Base-by-base conservation (phyloP, 495 filamentous ascomycete genomes). In the Amorphotheca resinae region DNA sequence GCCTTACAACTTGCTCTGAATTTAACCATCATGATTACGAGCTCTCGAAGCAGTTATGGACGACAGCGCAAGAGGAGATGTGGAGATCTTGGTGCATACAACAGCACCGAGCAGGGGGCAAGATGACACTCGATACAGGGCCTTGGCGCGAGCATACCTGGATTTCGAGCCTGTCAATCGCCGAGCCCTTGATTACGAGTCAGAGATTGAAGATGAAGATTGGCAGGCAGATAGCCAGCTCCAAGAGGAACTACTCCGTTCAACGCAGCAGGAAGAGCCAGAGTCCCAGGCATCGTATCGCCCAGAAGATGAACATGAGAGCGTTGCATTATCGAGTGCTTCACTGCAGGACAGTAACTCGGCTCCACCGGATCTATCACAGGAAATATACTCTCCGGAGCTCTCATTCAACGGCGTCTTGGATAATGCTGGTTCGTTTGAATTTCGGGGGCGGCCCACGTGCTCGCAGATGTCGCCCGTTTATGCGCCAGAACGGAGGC, bases 11-110 rank as follows among this genome's bases (percentile, higher is more conserved):
- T n/a, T n/a, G n/a, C n/a, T n/a, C n/a, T n/a, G n/a, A n/a, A n/a
- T 17, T 2, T 36, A 9, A 26, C 22, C 38, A 40, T 28, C 8
- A 40, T 40, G 4, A 20, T 9, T 21, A 9, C 26, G 9, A 23
- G 23, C n/a, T 36, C 21, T 40, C 14, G 3, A 5, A 31, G 9
- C 23, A 41, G 48, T 39, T 26, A 64, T 63, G 59, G 55, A 57
- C 37, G 42, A 33, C 38, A 54, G 51, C 26, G 28, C 38, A 46
- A 42, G 22, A 21, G 28, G 22, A 26, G 56, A 64, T 25, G 59
- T 64, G 12, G 79, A 86, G 62, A 76, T 86, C 35, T 65, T 86
- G 37, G 73, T 84, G 16, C 82, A 86, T 58, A 67, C 79, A 51
- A 65, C 73, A 23, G 82, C 79, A 22, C 74, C 81, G 38, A 76